A percentile compares a stretch with the other conserved stretches of the same genome.
phyloP scores from a whole-genome alignment of 179 eudicot species.

The Sideroxylon spinosum region DNA sequence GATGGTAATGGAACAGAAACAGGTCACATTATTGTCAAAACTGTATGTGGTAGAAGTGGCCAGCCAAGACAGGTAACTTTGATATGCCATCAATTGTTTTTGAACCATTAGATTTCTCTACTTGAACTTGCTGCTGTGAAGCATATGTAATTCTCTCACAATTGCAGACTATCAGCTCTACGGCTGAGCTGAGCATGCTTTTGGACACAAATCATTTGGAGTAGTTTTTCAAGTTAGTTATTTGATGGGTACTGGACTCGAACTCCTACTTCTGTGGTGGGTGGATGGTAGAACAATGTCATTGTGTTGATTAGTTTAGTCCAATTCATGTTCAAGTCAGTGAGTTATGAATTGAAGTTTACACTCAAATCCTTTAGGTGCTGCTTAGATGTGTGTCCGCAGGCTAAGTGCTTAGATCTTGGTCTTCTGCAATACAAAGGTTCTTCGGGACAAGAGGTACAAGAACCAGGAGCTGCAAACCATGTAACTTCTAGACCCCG shows the following conservation, averaged over 20 bases:
- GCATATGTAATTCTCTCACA: not conserved
- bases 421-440: slow-evolving; percentile 77
- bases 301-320: not conserved
- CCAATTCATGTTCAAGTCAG: not conserved
- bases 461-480: slow-evolving; percentile 79
- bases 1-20: slow-evolving; percentile 60
- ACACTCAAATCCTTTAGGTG: not conserved
- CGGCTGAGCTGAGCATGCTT: slow-evolving; percentile 72
- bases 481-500: slow-evolving; percentile 65
- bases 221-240: slow-evolving; percentile 52
- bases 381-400: slow-evolving; percentile 11
- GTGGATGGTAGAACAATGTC: not conserved
- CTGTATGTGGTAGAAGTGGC: slow-evolving; percentile 59
- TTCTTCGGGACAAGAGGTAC: slow-evolving; percentile 78
- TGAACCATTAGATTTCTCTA: not conserved
- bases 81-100: not conserved
- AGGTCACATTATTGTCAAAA: slow-evolving; percentile 64
- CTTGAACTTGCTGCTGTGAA: not conserved
- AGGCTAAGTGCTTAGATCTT: slow-evolving; percentile 71
- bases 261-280: not conserved
- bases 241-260: not conserved
- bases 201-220: slow-evolving; percentile 70
- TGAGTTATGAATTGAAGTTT: not conserved
- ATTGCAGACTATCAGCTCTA: slow-evolving; percentile 55
- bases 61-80: slow-evolving; percentile 53